Evolutionary conservation across 345 rosid species (phyloP).

Genomic region (Limnanthes douglasii): DNA sequence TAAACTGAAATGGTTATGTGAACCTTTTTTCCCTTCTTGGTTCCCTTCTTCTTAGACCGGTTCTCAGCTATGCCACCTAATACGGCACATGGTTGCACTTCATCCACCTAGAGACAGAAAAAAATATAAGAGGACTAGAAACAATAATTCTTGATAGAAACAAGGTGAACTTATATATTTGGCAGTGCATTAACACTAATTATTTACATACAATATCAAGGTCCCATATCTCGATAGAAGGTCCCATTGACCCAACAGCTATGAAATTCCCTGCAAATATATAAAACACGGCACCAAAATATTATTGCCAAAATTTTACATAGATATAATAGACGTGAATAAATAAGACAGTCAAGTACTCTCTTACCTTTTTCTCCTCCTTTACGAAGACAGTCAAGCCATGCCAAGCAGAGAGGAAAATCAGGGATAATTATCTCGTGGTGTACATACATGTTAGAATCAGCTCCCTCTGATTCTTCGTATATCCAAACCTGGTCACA

Average conservation of each 20-base stretch:
- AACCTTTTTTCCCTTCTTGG: constrained; percentile 37
- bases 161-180: neutral
- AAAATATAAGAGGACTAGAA: constrained; percentile 8
- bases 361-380: constrained; percentile 70
- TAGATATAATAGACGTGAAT: neutral
- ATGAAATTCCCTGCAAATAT: constrained; percentile 62
- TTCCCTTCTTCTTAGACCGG: constrained; percentile 29
- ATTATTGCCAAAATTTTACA: neutral
- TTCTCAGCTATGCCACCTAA: constrained; percentile 53
- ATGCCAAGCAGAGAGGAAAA: constrained; percentile 71
- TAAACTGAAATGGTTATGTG: too few species aligned
- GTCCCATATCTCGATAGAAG: constrained; percentile 90
- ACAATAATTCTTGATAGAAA: constrained; percentile 3
- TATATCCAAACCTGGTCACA: constrained; percentile 43
- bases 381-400: constrained; percentile 88
- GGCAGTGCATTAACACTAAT: neutral
- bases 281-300: neutral
- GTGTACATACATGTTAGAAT: constrained; percentile 63
- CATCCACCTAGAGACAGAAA: constrained; percentile 46
- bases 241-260: constrained; percentile 88
- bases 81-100: constrained; percentile 62
- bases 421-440: constrained; percentile 73
- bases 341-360: neutral
- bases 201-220: constrained; percentile 61
- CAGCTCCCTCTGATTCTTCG: constrained; percentile 47